Percentiles rank a stretch among this genome's conserved stretches.
Evolutionary conservation across 306 rosid species (phyloP).

Genomic region (apple (Malus domestica)): ASM211411v1 NC_041796.1:7802001-7802500

Average conservation of each 20-base stretch:
- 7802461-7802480: conserved; percentile 22
- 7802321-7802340: conserved; percentile 26
- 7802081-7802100: conserved; percentile 52
- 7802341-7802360: conserved; percentile 30
- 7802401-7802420: conserved; percentile 6
- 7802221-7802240: conserved; percentile 10
- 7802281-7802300: conserved; percentile 27
- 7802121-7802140: conserved; percentile 30
- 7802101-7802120: conserved; percentile 46
- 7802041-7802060: conserved; percentile 43
- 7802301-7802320: conserved; percentile 18
- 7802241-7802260: conserved; percentile 13
- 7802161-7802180: conserved; percentile 51
- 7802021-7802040: conserved; percentile 27
- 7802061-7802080: conserved; percentile 31
- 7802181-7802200: conserved; percentile 42
- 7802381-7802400: conserved; percentile 17
- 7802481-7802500: too few relatives aligned
- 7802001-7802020: conserved; percentile 22
- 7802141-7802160: conserved; percentile 43
- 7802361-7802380: conserved; percentile 14
- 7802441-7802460: background rate
- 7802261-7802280: conserved; percentile 13
- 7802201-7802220: conserved; percentile 26
- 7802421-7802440: conserved; percentile 16